Conservation (phyloP, 2,329 filamentous ascomycete species). For the Scytalidium sp. region DNA sequence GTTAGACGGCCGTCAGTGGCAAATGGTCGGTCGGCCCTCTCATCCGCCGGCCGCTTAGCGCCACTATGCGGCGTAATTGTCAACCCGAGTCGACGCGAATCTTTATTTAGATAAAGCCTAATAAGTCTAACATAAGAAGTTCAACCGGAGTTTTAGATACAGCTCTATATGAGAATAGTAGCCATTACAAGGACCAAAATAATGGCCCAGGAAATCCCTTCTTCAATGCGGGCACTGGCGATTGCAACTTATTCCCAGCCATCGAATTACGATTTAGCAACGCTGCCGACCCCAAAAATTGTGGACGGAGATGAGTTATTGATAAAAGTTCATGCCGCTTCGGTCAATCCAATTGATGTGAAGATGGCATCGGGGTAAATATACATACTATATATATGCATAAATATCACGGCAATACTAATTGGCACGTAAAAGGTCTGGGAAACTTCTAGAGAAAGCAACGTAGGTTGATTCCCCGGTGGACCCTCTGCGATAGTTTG, state of each 20-base stretch:
- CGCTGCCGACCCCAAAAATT: constrained; percentile 38
- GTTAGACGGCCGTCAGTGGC: too few species aligned
- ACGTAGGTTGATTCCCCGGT: constrained; percentile 16
- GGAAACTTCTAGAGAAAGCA: constrained; percentile 21
- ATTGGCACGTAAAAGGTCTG: background rate
- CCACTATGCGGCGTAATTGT: too few species aligned
- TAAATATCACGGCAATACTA: too few species aligned
- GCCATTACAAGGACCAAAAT: background rate
- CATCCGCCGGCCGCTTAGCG: too few species aligned
- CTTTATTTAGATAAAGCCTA: too few species aligned
- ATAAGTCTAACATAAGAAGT: too few species aligned
- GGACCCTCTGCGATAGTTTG: background rate
- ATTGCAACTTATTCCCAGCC: constrained; percentile 16
- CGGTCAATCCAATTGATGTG: constrained; percentile 38
- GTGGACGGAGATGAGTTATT: constrained; percentile 37
- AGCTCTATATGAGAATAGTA: too few species aligned
- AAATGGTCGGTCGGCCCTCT: too few species aligned
- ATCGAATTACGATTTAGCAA: constrained; percentile 27
- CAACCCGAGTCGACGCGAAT: too few species aligned
- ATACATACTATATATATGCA: constrained; percentile 16
- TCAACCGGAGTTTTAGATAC: too few species aligned
- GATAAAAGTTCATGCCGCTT: constrained; percentile 36
- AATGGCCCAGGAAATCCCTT: constrained; percentile 8
- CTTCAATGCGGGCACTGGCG: constrained; percentile 24
- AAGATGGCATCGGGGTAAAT: constrained; percentile 25